Base-by-base conservation (phyloP, 2,329 filamentous ascomycete species). In the Paraphaeosphaeria minitans region DNA sequence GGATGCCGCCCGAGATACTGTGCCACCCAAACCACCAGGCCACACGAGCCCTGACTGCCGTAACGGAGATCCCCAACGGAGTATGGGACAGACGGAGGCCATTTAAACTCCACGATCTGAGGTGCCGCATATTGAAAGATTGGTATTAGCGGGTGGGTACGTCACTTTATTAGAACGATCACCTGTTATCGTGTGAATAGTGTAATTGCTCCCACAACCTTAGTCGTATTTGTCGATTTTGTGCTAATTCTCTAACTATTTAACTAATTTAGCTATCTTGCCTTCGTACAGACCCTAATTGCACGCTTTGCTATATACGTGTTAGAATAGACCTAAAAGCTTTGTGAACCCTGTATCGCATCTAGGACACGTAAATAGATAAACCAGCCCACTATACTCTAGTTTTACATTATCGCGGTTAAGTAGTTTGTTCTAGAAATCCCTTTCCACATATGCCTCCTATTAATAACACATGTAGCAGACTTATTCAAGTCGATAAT, bases 181-280 rank as follows among this genome's bases (percentile, higher is more conserved):
- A n/a, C n/a, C n/a, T n/a, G n/a, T n/a, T n/a, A n/a, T n/a, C n/a
- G n/a, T n/a, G n/a, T n/a, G n/a, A n/a, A n/a, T n/a, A n/a, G n/a
- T n/a, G n/a, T n/a, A n/a, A n/a, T n/a, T n/a, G n/a, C 24, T 27
- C 4, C 29, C 46, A 10, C 45, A 53, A 19, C 29, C 12, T 57
- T 48, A 59, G 29, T 59, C 56, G 39, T 48, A 35, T 10, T 48
- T 55, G 42, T 37, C 33, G 21, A 50, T 13, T 35, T 49, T 24
- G 53, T 60, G 53, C 46, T 57, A 31, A 51, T 53, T 60, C 29
- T 55, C 43, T 27, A 62, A 45, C 53, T 53, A 62, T 33, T 35
- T 60, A 19, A 57, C 51, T 54, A 62, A 60, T 31, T 62, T 62
- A 29, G 53, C 57, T 37, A 62, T 57, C 43, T 57, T 57, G 29